Base-by-base conservation (phyloP, 305 asterid genomes). In the Coffea humblotiana region DNA sequence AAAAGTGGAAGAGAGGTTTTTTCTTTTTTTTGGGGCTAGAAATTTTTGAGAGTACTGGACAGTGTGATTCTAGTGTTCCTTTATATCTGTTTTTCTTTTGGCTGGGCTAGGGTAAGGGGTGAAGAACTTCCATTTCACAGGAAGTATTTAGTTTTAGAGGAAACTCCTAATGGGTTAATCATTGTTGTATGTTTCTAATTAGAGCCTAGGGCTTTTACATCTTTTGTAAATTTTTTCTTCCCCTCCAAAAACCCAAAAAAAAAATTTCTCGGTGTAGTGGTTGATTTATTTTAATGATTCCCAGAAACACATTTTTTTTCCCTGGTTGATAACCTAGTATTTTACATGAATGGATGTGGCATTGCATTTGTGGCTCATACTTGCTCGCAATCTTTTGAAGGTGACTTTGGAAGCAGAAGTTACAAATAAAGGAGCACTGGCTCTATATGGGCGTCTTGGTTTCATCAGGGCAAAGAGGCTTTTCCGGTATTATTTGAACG, bases 351-450 rank as follows among this genome's bases (percentile, higher is more conserved):
- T 56, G 23, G 19, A 19, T 66, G 56, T 19, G n/a, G 74, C 21
- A 14, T 40, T 40, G 37, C 25, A 6, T 23, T 21, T 37, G 14
- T 60, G 70, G 68, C 70, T 65, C 32, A 77, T 43, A 14, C 51
- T 0, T 47, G 7, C 54, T 18, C 6, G 21, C 13, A 77, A 72
- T 60, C 11, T 61, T 70, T 52, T 51, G 79, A 69, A 94, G 98
- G 98, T 95, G 80, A 93, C 98, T 29, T 82, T 96, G 84, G 99
- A 96, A 87, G 98, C 99, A 71, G 98, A 96, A 85, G 99, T 94
- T 71, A 94, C 93, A 16, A 96, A 96, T 80, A 90, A 91, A 84
- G 98, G 98, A 80, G 99, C 99, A 27, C 94, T 96, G 73, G 99
- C 98, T 2, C 83, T 96, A 18, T 96, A 96, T 71, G 98, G 98